phyloP scores from a whole-genome alignment of 2,329 filamentous ascomycete species.

The Daldinia eschscholtzii region DNA sequence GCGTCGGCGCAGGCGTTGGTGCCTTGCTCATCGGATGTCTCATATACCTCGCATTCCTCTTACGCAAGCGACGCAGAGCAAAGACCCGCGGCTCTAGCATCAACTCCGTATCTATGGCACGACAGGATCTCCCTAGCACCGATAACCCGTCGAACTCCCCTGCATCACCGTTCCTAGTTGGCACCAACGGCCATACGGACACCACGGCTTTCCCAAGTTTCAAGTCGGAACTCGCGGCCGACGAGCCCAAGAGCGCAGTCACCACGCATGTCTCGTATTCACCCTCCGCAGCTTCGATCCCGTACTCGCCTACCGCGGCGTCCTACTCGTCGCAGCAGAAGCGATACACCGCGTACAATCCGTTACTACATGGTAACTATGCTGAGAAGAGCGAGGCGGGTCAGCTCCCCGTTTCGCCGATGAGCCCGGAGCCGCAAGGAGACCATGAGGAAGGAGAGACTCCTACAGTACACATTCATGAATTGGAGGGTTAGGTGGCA shows the following conservation, averaged over 20 bases:
- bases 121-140: slow-evolving; percentile 5
- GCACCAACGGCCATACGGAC: not conserved
- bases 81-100: not conserved
- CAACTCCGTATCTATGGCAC: not conserved
- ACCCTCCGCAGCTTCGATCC: slow-evolving; percentile 3
- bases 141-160: not conserved
- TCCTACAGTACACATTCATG: not conserved
- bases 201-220: slow-evolving; percentile 18
- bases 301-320: not conserved
- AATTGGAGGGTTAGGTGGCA: slow-evolving; percentile 12
- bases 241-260: slow-evolving; percentile 20
- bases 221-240: slow-evolving; percentile 42
- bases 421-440: not conserved
- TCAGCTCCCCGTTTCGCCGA: not conserved
- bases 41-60: slow-evolving; percentile 28
- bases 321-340: slow-evolving; percentile 9
- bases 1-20: slow-evolving; percentile 34
- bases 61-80: slow-evolving; percentile 33
- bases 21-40: slow-evolving; percentile 36
- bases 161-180: not conserved
- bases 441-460: not conserved
- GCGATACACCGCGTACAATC: slow-evolving; percentile 38
- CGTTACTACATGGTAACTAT: slow-evolving; percentile 34
- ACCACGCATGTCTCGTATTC: not conserved
- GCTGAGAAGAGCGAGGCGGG: slow-evolving; percentile 16